phyloP scores from a whole-genome alignment of 1,284 basidiomycete species.

The Leccinum subrobustum region DNA sequence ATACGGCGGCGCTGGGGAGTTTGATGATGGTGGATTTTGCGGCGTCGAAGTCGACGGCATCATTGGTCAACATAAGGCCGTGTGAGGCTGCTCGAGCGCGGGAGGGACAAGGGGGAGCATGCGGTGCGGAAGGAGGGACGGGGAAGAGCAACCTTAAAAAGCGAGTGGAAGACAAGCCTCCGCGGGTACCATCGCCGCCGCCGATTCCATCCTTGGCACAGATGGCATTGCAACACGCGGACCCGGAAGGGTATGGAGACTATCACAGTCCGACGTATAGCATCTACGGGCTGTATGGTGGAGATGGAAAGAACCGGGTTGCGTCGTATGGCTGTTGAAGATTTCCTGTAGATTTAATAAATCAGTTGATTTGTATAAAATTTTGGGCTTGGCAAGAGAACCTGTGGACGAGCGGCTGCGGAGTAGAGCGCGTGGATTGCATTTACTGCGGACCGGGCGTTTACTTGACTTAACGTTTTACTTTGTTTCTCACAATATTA shows the following conservation, averaged over 20 bases:
- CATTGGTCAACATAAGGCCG: constrained; percentile 34
- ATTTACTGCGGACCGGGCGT: constrained; percentile 12
- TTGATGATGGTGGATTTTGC: constrained; percentile 59
- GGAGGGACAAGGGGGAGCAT: constrained; percentile 10
- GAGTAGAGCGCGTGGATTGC: constrained; percentile 9
- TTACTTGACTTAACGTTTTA: background rate
- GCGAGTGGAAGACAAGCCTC: constrained; percentile 58
- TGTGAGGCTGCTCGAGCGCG: constrained; percentile 26
- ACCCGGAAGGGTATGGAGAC: constrained; percentile 57
- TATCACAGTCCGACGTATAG: constrained; percentile 81
- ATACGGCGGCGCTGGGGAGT: constrained; percentile 51
- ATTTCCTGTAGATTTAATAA: background rate
- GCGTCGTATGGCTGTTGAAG: constrained; percentile 28
- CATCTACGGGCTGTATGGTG: constrained; percentile 71
- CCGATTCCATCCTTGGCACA: constrained; percentile 71
- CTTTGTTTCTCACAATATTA: background rate
- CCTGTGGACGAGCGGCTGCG: constrained; percentile 21
- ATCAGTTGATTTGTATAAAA: constrained; percentile 33
- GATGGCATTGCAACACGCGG: constrained; percentile 66
- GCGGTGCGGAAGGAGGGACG: constrained; percentile 1
- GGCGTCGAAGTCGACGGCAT: constrained; percentile 36
- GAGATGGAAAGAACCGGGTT: constrained; percentile 54
- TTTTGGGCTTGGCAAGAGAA: constrained; percentile 3
- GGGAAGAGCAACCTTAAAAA: constrained; percentile 28
- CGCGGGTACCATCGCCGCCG: constrained; percentile 73